Conservation (phyloP, 257 asterid genomes). For the Nyctanthes arbortristis region DNA sequence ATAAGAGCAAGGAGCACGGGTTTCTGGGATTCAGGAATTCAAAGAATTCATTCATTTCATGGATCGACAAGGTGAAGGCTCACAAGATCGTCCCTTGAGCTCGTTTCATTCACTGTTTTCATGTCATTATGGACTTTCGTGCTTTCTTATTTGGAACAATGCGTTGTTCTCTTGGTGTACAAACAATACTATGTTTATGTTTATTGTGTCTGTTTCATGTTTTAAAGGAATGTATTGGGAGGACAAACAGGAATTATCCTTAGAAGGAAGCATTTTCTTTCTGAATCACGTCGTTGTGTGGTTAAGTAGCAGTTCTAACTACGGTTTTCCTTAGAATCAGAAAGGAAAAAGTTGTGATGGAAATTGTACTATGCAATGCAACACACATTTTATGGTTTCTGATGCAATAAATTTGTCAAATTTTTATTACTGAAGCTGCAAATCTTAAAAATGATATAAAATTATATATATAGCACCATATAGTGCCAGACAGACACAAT, state of each 20-base stretch:
- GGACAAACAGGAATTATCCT: background rate
- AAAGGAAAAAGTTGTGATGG: background rate
- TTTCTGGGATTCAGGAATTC: conserved; percentile 3
- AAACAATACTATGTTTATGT: no score
- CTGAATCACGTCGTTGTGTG: background rate
- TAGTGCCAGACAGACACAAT: no score
- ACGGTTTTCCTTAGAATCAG: background rate
- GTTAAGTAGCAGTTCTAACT: background rate
- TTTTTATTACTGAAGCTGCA: background rate
- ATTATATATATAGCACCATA: no score
- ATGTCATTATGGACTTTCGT: no score
- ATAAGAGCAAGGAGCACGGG: background rate
- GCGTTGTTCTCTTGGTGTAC: no score
- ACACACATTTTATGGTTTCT: background rate
- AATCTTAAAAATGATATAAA: no score
- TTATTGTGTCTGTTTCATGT: no score
- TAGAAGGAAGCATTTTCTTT: background rate
- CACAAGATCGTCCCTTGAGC: background rate
- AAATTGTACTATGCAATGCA: background rate
- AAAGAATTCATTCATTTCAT: background rate
- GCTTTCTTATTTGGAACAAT: no score
- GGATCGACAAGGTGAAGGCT: background rate
- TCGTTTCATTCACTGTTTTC: background rate
- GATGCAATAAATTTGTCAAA: background rate
- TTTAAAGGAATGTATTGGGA: no score